Evolutionary conservation across 73 alveolate genomes (phyloP).

Genomic region (Breviolum minutum): DNA sequence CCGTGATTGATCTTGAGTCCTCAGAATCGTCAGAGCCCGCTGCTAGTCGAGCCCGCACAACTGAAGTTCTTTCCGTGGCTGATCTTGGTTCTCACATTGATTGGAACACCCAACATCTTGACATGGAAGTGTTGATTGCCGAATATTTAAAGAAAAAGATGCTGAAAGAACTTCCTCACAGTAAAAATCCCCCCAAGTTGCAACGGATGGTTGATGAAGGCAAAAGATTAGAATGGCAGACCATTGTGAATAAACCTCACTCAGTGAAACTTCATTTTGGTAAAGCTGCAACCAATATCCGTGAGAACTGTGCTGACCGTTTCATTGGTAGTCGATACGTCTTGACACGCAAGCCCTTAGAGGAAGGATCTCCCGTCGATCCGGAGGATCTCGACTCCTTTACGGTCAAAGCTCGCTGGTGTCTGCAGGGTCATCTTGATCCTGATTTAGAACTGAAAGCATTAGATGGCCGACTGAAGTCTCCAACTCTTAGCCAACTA

Average conservation of each 20-base stretch:
- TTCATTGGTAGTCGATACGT: conserved; percentile 1
- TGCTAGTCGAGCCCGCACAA: too few species aligned
- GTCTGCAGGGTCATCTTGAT: conserved; percentile 17
- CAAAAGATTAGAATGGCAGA: background rate
- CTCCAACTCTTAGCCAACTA: conserved; percentile 1
- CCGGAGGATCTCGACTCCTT: background rate
- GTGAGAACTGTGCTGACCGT: background rate
- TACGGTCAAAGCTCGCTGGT: conserved; percentile 8
- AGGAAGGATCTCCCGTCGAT: background rate
- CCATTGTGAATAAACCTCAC: background rate
- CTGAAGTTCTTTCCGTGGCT: background rate
- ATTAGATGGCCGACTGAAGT: background rate
- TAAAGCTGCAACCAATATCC: background rate
- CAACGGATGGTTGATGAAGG: background rate
- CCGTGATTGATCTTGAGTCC: background rate
- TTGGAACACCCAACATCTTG: background rate
- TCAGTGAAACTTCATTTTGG: background rate
- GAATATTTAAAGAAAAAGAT: background rate
- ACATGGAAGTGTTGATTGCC: background rate
- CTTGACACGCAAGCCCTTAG: background rate
- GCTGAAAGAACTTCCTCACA: background rate
- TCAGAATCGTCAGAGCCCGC: background rate
- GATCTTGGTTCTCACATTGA: too few species aligned
- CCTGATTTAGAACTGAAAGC: background rate
- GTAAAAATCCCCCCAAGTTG: background rate